A percentile compares a stretch with the other conserved stretches of the same genome.
These are phyloP conservation scores for Phytophthora constricta DNA, from an alignment of 352 stramenopile species.

Conservation along the genomic window DNA sequence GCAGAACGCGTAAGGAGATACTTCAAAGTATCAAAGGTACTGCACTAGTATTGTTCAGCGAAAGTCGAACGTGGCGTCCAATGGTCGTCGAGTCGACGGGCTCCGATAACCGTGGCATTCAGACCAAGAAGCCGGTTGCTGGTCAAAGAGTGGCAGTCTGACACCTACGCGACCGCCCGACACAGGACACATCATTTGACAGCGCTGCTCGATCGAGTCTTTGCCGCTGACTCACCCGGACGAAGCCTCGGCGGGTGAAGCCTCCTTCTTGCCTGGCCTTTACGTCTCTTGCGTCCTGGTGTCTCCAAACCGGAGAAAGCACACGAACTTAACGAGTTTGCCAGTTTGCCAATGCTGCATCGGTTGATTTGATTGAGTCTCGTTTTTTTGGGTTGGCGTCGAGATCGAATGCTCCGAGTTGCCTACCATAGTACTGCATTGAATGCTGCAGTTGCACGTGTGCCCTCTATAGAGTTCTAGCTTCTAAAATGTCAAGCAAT, in stretches of 20 bases:
- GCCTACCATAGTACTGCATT: neutral
- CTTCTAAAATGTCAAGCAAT: constrained; percentile 40
- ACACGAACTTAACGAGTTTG: too few relatives aligned
- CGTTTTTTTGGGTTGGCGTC: neutral
- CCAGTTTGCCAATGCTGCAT: neutral
- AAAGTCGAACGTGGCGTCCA: neutral
- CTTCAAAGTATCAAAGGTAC: too few relatives aligned
- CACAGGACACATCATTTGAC: too few relatives aligned
- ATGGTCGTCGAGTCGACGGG: neutral
- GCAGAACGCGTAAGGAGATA: too few relatives aligned
- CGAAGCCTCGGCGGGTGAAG: neutral
- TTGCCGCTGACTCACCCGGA: neutral
- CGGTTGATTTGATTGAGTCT: too few relatives aligned
- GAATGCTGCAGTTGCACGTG: neutral
- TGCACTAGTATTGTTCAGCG: neutral
- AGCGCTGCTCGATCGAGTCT: too few relatives aligned
- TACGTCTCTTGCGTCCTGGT: neutral
- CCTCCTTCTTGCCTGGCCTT: neutral
- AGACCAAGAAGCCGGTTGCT: constrained; percentile 4
- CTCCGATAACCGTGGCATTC: neutral
- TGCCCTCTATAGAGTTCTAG: neutral
- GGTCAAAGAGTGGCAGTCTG: constrained; percentile 4
- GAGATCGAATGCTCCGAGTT: neutral
- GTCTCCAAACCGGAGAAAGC: too few relatives aligned
- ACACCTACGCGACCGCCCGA: neutral